Conservation (phyloP, 2,329 filamentous ascomycete species). For the Verticillium zaregamsianum region DNA sequence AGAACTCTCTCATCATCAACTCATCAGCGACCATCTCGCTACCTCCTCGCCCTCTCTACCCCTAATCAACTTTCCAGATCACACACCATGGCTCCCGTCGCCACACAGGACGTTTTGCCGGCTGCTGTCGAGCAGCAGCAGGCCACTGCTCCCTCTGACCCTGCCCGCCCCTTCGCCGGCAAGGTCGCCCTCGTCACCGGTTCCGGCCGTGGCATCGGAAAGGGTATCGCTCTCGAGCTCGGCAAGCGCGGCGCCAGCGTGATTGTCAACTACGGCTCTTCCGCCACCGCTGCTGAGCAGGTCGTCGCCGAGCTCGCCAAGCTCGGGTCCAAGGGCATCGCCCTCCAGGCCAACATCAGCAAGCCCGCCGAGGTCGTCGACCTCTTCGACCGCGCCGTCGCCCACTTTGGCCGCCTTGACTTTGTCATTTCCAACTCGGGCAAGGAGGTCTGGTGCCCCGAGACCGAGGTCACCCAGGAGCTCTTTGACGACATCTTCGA, state of each 20-base stretch:
- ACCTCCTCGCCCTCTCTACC: background rate
- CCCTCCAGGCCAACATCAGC: constrained; percentile 63
- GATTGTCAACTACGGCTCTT: constrained; percentile 63
- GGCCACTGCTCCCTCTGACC: constrained; percentile 20
- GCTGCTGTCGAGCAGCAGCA: constrained; percentile 11
- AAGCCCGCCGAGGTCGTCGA: constrained; percentile 52
- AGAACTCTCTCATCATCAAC: background rate
- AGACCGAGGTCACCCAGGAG: constrained; percentile 64
- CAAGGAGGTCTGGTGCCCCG: constrained; percentile 67
- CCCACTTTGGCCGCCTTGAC: constrained; percentile 65
- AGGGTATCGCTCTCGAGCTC: constrained; percentile 63
- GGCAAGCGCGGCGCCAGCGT: constrained; percentile 60
- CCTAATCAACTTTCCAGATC: constrained; percentile 8
- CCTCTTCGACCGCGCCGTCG: constrained; percentile 62
- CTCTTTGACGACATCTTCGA: constrained; percentile 70
- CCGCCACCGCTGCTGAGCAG: constrained; percentile 49
- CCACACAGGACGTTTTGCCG: constrained; percentile 9
- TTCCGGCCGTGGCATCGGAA: constrained; percentile 61
- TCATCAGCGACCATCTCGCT: background rate
- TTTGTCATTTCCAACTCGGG: constrained; percentile 71
- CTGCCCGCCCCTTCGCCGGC: constrained; percentile 36
- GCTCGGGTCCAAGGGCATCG: constrained; percentile 54
- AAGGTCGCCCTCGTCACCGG: constrained; percentile 61
- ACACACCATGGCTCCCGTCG: constrained; percentile 23
- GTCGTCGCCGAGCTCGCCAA: constrained; percentile 50